Conservation (phyloP, 2,329 filamentous ascomycete genomes). For the Pseudogymnoascus sp. region DNA sequence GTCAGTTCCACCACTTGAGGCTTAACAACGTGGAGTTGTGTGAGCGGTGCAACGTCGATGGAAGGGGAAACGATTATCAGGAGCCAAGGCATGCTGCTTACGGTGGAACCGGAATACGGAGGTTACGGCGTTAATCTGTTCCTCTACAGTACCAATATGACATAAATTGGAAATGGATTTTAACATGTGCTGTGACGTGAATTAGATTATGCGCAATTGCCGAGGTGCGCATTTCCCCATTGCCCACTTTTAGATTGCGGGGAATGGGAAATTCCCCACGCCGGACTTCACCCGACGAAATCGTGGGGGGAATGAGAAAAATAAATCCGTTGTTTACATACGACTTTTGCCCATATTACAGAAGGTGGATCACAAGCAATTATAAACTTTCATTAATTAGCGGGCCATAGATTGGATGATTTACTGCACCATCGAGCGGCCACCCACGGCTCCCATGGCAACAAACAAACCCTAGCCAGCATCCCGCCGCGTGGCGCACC, state of each 20-base stretch:
- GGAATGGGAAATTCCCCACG: neutral
- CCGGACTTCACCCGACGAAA: neutral
- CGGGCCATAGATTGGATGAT: neutral
- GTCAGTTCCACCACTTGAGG: neutral
- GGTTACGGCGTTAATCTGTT: neutral
- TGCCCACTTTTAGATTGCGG: neutral
- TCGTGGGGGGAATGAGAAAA: neutral
- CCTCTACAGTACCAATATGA: neutral
- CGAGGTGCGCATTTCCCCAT: neutral
- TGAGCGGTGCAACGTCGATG: neutral
- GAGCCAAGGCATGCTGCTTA: neutral
- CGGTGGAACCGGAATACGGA: neutral
- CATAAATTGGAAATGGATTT: neutral
- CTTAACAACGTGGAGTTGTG: neutral
- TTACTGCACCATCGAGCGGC: neutral
- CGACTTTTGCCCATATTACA: neutral
- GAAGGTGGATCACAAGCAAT: neutral
- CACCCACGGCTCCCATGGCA: neutral
- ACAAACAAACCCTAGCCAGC: neutral
- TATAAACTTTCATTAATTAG: neutral
- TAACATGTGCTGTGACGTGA: neutral
- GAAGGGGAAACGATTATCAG: neutral
- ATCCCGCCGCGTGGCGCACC: neutral
- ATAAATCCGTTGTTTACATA: neutral
- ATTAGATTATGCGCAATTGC: neutral